These are phyloP conservation scores for Cladophialophora bantiana DNA, from an alignment of 2,329 filamentous ascomycete genomes.

Conservation along the genomic window DNA sequence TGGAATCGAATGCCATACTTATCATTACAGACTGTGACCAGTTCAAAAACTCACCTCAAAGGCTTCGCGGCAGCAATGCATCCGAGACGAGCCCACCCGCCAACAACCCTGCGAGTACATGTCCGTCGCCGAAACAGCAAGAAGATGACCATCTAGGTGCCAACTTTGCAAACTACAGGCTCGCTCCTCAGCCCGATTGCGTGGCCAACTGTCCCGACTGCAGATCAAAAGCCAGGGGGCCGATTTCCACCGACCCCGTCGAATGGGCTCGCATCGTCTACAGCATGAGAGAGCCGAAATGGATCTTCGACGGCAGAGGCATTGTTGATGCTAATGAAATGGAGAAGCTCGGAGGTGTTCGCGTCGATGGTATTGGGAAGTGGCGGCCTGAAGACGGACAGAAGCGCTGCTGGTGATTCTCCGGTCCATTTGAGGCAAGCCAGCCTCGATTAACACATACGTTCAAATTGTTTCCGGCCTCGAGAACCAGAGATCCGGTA, in stretches of 20 bases:
- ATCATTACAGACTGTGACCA: constrained; percentile 63
- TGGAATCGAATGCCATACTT: constrained; percentile 56
- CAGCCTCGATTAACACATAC: neutral
- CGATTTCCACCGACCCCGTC: constrained; percentile 43
- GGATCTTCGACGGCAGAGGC: constrained; percentile 58
- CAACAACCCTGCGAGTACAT: neutral
- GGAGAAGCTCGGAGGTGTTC: constrained; percentile 48
- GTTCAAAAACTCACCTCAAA: constrained; percentile 49
- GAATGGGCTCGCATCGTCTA: constrained; percentile 57
- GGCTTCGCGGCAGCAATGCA: neutral
- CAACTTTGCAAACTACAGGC: constrained; percentile 15
- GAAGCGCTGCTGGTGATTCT: constrained; percentile 18
- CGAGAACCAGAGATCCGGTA: too few relatives aligned
- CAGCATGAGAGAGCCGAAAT: constrained; percentile 56
- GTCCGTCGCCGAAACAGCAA: neutral
- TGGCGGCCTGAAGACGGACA: constrained; percentile 25
- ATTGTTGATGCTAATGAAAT: constrained; percentile 47
- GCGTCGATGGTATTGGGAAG: constrained; percentile 46
- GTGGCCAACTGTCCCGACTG: constrained; percentile 38
- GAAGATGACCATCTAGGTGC: constrained; percentile 22
- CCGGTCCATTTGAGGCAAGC: neutral
- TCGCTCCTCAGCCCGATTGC: constrained; percentile 15
- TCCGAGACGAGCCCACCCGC: neutral
- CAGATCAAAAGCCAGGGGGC: constrained; percentile 34
- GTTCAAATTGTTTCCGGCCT: neutral